These are phyloP conservation scores for Lachancea dasiensis DNA, from an alignment of 805 yeast genomes.

Conservation along the genomic window DNA sequence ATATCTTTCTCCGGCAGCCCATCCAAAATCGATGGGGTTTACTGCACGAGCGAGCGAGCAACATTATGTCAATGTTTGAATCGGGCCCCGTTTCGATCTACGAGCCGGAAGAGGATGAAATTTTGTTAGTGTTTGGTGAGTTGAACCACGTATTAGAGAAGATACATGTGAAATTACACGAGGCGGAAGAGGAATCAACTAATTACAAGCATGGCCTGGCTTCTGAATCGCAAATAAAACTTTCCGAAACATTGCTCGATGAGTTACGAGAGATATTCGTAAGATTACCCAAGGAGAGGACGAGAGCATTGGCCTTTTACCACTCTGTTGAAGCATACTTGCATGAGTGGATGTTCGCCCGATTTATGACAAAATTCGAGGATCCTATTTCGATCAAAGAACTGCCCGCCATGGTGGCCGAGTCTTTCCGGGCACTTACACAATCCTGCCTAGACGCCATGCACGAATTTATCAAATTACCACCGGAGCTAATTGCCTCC, in stretches of 20 bases:
- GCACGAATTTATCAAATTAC: constrained; percentile 41
- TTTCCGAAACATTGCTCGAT: constrained; percentile 41
- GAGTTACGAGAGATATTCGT: constrained; percentile 38
- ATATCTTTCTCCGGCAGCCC: constrained; percentile 60
- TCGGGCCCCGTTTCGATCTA: constrained; percentile 10
- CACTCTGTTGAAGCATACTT: constrained; percentile 62
- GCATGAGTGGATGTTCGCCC: constrained; percentile 46
- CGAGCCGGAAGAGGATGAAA: constrained; percentile 36
- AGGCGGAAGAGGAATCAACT: constrained; percentile 31
- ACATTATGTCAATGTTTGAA: constrained; percentile 8
- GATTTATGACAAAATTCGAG: constrained; percentile 18
- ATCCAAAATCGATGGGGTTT: constrained; percentile 56
- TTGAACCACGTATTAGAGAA: constrained; percentile 57
- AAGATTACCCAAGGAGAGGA: constrained; percentile 36
- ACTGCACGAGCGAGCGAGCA: constrained; percentile 19
- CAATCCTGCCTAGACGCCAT: constrained; percentile 47
- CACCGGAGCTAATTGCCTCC: constrained; percentile 43
- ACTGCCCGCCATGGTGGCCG: constrained; percentile 32
- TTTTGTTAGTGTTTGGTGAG: constrained; percentile 53
- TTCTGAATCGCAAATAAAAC: constrained; percentile 7
- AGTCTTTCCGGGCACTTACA: constrained; percentile 46
- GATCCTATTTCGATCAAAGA: constrained; percentile 11
- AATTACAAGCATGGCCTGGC: constrained; percentile 21
- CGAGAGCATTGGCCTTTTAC: constrained; percentile 44
- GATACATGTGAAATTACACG: constrained; percentile 47